Evolutionary conservation across 805 yeast genomes (phyloP), one percentile per base, ranked within the genome.

Genomic region (Debaryomyces prosopidis): DNA sequence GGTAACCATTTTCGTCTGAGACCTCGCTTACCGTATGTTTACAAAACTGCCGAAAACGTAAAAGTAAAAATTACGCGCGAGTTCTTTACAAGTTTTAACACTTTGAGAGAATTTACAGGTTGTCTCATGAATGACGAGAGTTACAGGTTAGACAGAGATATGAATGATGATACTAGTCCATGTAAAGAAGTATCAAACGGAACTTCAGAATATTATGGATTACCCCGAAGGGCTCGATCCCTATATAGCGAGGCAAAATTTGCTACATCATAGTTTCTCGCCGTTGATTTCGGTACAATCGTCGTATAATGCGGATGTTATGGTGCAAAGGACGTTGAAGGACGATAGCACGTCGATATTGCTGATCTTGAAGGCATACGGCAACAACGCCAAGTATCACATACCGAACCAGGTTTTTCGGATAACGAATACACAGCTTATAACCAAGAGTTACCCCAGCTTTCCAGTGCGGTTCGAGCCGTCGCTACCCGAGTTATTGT

Each of bases 391-490:
- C 27, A 65, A 68, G 39, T 78, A 79, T 45, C 58, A 62, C 33
- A 53, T 60, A 5, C 61, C 75, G 18, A 61, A 61, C 52, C 76
- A 72, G 51, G 57, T 71, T 20, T 76, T 76, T 52, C 76, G 72
- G 42, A 72, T 80, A 43, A 73, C 77, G 23, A 82, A 77, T 54
- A 71, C 76, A 20, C 84, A 77, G 56, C 65, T 78, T 36, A 67
- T 75, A 33, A 75, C 82, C 15, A 66, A 71, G 43, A 68, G 65
- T 4, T 73, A 76, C 45, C 79, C 79, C 7, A 77, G 78, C 52
- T 81, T 81, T 52, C 80, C 82, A 16, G 66, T 85, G 27, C 68
- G 87, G 39, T 85, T 85, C 54, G 73, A 71, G 49, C 69, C 71
- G 20, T 52, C 69, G 8, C 51, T 71, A 20, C 69, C 71, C n/a